Conservation (phyloP, 2,329 filamentous ascomycete genomes). For the Cryphonectria nitschkei region DNA sequence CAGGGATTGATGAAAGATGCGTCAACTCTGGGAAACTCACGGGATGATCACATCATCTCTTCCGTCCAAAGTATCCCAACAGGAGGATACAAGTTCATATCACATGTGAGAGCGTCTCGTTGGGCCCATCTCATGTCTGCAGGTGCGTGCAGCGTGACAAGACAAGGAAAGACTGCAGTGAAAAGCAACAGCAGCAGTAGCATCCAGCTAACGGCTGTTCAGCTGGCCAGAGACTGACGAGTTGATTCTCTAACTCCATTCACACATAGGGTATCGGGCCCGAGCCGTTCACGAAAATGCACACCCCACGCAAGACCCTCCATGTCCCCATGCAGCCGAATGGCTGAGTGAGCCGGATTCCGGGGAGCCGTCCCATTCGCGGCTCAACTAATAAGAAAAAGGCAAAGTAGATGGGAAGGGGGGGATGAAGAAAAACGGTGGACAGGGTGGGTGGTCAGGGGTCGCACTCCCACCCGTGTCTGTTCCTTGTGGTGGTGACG, state of each 20-base stretch:
- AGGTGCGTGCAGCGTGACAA: background rate
- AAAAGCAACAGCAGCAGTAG: background rate
- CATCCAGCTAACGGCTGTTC: too few species aligned
- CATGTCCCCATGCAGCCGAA: background rate
- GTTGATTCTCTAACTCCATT: too few species aligned
- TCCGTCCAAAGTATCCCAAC: background rate
- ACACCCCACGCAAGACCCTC: background rate
- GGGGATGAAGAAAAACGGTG: background rate
- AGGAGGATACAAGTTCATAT: background rate
- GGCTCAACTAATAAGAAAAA: background rate
- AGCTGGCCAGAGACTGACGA: too few species aligned
- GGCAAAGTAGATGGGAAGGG: background rate
- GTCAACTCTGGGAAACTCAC: background rate
- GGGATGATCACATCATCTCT: background rate
- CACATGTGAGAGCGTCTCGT: background rate
- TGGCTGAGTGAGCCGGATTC: slow-evolving; percentile 6
- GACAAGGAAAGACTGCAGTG: too few species aligned
- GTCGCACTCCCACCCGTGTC: background rate
- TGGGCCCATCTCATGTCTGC: background rate
- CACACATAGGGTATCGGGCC: background rate
- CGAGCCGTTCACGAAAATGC: background rate
- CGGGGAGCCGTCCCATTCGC: slow-evolving; percentile 10
- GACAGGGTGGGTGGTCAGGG: slow-evolving; percentile 7
- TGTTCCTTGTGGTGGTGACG: background rate
- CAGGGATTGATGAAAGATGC: background rate